Evolutionary conservation across 2,329 filamentous ascomycete genomes (phyloP), one percentile per base, ranked within the genome.

Genomic region (Cyphellophora europaea): DNA sequence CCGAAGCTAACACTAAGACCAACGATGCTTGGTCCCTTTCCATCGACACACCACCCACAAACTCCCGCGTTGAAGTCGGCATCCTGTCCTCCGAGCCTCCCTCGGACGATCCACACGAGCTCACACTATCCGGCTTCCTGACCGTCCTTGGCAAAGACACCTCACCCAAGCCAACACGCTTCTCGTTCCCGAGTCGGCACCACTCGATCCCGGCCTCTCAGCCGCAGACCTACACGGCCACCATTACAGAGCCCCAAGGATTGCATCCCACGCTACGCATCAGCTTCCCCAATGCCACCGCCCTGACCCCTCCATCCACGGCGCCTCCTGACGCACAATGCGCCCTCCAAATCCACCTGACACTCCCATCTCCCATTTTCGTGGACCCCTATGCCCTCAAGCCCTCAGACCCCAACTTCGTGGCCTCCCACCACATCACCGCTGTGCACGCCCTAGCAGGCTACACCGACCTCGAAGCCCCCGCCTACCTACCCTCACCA

Each of bases 401-500:
- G 12, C 65, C 61, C 6, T 53, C 53, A 3, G 62, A 65, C 38
- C 59, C 61, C 3, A 68, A 94, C 4, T 91, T 93, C 60, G 70
- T 93, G 18, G 59, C 74, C 3, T 88, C 85, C 1, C 86, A 93
- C 50, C 85, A 93, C 52, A 69, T 95, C 13, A 66, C 70, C 2
- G 65, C 72, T 2, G 62, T 93, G 27, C 77, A 71, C 29, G 75
- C 80, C 44, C 71, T 85, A 11, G 77, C 77, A 16, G 73, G 82
- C 10, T 83, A 85, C 13, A 82, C 88, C 5, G 88, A 96, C 48
- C 77, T 96, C 35, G 89, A 96, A 62, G 87, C 86, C 1, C 89
- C 89, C 2, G 80, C 81, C 49, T 96, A 93, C 65, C 75, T 79
- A 2, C 71, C 86, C 18, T 25, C 21, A 25, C 58, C 68, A 19